A percentile compares a stretch with the other conserved stretches of the same genome.
Conservation (phyloP, 2,329 filamentous ascomycete species). For the Leptoxyphium fumago region DNA sequence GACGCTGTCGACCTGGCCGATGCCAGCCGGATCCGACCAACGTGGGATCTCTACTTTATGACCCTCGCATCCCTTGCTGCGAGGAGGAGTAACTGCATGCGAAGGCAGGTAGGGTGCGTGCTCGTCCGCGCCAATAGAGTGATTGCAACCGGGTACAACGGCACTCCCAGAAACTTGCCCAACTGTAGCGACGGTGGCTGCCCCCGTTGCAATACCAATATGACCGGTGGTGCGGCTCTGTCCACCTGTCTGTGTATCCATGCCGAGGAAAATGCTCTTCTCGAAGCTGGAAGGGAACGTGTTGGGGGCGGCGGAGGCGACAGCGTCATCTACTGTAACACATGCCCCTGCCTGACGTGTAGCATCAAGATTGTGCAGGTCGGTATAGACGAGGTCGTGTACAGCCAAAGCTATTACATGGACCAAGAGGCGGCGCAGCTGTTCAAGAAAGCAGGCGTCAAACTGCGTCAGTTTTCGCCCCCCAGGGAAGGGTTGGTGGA, state of each 20-base stretch:
- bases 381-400: constrained; percentile 89
- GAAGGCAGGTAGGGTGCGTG: constrained; percentile 86
- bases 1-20: constrained; percentile 62
- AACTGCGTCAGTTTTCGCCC: constrained; percentile 73
- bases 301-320: constrained; percentile 49
- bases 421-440: constrained; percentile 65
- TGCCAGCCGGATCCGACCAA: constrained; percentile 65
- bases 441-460: constrained; percentile 69
- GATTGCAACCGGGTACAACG: constrained; percentile 93
- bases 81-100: constrained; percentile 93
- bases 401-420: constrained; percentile 88
- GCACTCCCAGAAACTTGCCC: constrained; percentile 72
- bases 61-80: constrained; percentile 82
- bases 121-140: constrained; percentile 75
- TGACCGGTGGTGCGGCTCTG: constrained; percentile 55
- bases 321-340: constrained; percentile 56
- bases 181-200: constrained; percentile 95
- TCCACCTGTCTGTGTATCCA: constrained; percentile 92
- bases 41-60: constrained; percentile 99
- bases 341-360: constrained; percentile 88
- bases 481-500: constrained; percentile 21
- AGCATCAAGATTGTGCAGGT: constrained; percentile 98
- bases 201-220: constrained; percentile 57
- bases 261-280: constrained; percentile 89
- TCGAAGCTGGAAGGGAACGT: constrained; percentile 85